Evolutionary conservation across 352 stramenopile species (phyloP).

Genomic region (Phytophthora hybrid): DNA sequence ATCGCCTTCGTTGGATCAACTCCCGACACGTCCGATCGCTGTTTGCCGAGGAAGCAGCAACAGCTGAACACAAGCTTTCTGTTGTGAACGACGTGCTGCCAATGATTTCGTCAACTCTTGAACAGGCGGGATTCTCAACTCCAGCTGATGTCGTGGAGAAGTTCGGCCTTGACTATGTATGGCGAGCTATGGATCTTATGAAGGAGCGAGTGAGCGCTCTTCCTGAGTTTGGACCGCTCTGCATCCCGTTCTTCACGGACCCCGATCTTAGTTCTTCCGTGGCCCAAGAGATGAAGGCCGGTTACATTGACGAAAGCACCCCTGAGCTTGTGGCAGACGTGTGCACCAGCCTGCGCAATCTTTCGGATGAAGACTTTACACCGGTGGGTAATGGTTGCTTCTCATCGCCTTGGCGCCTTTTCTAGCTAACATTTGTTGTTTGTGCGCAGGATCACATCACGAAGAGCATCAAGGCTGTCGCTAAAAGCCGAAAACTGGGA

Average conservation of each 20-base stretch:
- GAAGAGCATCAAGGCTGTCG: constrained; percentile 75
- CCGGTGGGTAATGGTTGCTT: constrained; percentile 41
- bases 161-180: constrained; percentile 79
- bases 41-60: constrained; percentile 62
- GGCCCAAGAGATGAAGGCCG: constrained; percentile 70
- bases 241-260: constrained; percentile 71
- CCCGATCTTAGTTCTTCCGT: constrained; percentile 65
- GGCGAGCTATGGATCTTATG: constrained; percentile 83
- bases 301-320: constrained; percentile 78
- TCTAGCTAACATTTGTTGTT: constrained; percentile 1
- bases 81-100: constrained; percentile 74
- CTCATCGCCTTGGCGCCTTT: neutral
- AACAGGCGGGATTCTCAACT: constrained; percentile 37
- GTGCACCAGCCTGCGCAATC: constrained; percentile 44
- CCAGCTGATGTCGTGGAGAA: constrained; percentile 50
- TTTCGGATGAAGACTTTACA: constrained; percentile 76
- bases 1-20: constrained; percentile 91
- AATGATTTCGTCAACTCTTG: constrained; percentile 64
- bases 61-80: constrained; percentile 48
- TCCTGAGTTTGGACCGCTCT: constrained; percentile 83
- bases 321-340: constrained; percentile 65
- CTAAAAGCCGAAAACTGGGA: constrained; percentile 79
- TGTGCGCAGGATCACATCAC: constrained; percentile 75
- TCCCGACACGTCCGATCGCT: constrained; percentile 85
- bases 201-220: constrained; percentile 86